Evolutionary conservation across 495 filamentous ascomycete species (phyloP).

Genomic region (Cercophora scortea): DNA sequence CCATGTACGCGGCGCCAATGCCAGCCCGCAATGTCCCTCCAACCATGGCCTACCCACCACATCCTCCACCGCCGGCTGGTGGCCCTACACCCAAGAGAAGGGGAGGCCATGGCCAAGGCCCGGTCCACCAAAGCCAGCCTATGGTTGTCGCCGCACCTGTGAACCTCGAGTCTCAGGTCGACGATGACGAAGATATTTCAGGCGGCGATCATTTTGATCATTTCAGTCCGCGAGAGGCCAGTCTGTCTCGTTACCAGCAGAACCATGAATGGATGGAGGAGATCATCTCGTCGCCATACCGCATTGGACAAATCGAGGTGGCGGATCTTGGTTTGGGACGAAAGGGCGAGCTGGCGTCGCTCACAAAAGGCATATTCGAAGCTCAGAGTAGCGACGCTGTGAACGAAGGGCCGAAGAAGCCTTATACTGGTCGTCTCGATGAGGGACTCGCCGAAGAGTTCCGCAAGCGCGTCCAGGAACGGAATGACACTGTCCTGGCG

Average conservation of each 20-base stretch:
- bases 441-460: conserved; percentile 67
- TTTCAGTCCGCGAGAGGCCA: conserved; percentile 80
- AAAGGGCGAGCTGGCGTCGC: conserved; percentile 70
- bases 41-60: conserved; percentile 45
- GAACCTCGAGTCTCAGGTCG: conserved; percentile 49
- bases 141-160: conserved; percentile 11
- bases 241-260: conserved; percentile 74
- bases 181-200: conserved; percentile 84
- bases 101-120: conserved; percentile 13
- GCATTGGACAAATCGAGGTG: conserved; percentile 74
- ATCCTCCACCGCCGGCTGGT: conserved; percentile 20
- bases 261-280: conserved; percentile 99
- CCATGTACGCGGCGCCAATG: conserved; percentile 29
- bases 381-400: conserved; percentile 53
- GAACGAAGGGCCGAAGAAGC: conserved; percentile 33
- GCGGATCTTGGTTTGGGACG: conserved; percentile 81
- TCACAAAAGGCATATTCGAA: conserved; percentile 72
- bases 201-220: conserved; percentile 83
- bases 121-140: conserved; percentile 21
- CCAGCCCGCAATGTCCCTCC: conserved; percentile 35
- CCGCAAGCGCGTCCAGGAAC: conserved; percentile 59
- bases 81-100: conserved; percentile 41
- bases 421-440: conserved; percentile 54
- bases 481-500: conserved; percentile 55
- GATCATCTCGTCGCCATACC: conserved; percentile 80